These are phyloP conservation scores for Artemisia argyi DNA, from an alignment of 129 eudicot genomes.

Conservation along the genomic window DNA sequence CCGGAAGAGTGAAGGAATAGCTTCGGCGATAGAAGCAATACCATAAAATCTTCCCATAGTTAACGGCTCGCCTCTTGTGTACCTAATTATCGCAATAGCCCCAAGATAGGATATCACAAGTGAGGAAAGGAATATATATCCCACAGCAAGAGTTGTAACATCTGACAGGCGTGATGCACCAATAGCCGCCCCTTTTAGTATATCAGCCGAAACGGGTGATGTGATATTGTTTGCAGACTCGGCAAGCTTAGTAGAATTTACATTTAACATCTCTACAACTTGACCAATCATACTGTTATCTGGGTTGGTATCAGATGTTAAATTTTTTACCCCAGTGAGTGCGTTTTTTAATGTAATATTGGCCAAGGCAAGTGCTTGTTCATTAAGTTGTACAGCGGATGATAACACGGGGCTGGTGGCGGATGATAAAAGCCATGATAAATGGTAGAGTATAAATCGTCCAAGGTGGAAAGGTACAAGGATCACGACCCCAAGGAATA, in stretches of 20 bases:
- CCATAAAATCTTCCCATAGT: constrained; percentile 88
- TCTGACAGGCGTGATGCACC: constrained; percentile 77
- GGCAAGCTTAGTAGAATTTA: constrained; percentile 46
- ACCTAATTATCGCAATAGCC: constrained; percentile 62
- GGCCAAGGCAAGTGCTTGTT: constrained; percentile 77
- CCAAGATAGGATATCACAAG: constrained; percentile 69
- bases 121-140: constrained; percentile 75
- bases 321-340: constrained; percentile 56
- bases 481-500: constrained; percentile 88
- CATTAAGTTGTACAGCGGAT: constrained; percentile 58
- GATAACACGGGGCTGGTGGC: constrained; percentile 64
- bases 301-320: constrained; percentile 49
- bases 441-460: constrained; percentile 62
- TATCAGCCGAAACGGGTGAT: constrained; percentile 43
- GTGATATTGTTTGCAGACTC: constrained; percentile 49
- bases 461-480: constrained; percentile 88
- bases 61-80: constrained; percentile 79
- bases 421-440: constrained; percentile 74
- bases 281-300: constrained; percentile 21
- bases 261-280: constrained; percentile 44
- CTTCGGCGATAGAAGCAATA: constrained; percentile 75
- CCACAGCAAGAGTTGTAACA: constrained; percentile 91
- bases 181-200: constrained; percentile 52
- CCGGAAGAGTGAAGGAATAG: constrained; percentile 82
- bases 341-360: constrained; percentile 77